Evolutionary conservation across 2,329 filamentous ascomycete genomes (phyloP), one percentile per base, ranked within the genome.

Genomic region (Fusarium secorum): DNA sequence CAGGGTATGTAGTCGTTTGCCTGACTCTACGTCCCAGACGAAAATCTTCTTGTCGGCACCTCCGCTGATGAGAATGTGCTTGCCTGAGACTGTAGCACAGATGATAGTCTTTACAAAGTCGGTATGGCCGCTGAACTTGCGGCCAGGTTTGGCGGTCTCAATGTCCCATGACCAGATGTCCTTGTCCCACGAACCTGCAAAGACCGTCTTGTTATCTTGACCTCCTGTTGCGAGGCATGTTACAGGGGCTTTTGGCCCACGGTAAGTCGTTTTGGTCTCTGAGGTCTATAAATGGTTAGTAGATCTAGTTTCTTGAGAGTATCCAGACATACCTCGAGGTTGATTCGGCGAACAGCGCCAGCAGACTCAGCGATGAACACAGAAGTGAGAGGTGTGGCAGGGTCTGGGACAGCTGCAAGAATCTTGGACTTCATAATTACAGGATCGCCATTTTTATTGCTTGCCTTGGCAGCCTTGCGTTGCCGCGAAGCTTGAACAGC

Each of bases 111-210:
- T 98, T 75, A 99, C 92, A 78, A 99, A 99, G 81, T 99, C 96
- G 4, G 88, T 85, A 80, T 98, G 95, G 8, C 94, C 94, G 63
- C 87, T 86, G 73, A 90, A 94, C 70, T 85, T 90, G 67, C 83
- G 86, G n/a, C 83, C 84, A 2, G 83, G 81, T 33, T 84, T 79
- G 45, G 84, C 85, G 7, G 88, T 88, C 22, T 85, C 83, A 35
- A 91, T 83, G 75, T 93, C 86, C 92, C 94, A 98, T 35, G 91
- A 92, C 90, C 94, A 97, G 63, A 98, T 87, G 24, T 89, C 87
- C 82, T 97, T 97, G 82, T 99, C 95, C 96, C 96, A 99, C 64
- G 91, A 96, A 36, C 95, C 95, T 28, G 94, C 94, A 79, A 94
- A 98, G 15, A 98, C 78, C 3, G 86, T 91, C 54, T 79, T 81